Base-by-base conservation (phyloP, 768 basidiomycete genomes). In the Amanita molliuscula region DNA sequence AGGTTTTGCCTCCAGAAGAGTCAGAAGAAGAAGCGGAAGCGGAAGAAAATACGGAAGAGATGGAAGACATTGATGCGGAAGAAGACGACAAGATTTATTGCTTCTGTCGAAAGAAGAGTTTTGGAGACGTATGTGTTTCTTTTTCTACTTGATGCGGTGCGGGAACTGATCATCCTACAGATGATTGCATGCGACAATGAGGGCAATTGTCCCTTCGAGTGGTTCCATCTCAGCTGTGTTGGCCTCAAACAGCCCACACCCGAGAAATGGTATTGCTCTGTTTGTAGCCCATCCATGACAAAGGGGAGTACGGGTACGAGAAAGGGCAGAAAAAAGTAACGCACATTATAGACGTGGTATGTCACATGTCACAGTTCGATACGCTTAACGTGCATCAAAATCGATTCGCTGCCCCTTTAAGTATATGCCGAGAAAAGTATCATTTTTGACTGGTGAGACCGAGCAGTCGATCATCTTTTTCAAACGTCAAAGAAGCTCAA, bases 111-210 rank as follows among this genome's bases (percentile, higher is more conserved):
- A 74, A 72, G 54, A 68, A 66, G 52, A 74, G 71, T 54, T 75
- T 71, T 53, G 74, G 72, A 41, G 74, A 83, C 53, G 75, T 77
- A 51, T 45, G 69, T 54, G 5, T 41, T 21, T 42, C 40, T 44
- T 50, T 43, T 31, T 43, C 25, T 20, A 41, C 34, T 35, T 20
- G 10, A 2, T 37, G 15, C 34, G 44, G 28, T 40, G 29, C 26
- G 9, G 21, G 16, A n/a, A n/a, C 21, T 35, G 3, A 35, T 42
- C 31, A 9, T 36, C 13, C 25, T 44, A 2, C 48, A 77, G 77
- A 85, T 85, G 83, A 81, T 85, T 58, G 82, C 77, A 4, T 85
- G 83, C 58, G 83, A 85, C 59, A 79, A 81, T 56, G 75, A 79
- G 54, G 67, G 66, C n/a, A 66, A 68, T 15, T 85, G 82, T 65